These are phyloP conservation scores for Volvox reticuliferus DNA, from an alignment of 139 green algal species.

Conservation along the genomic window DNA sequence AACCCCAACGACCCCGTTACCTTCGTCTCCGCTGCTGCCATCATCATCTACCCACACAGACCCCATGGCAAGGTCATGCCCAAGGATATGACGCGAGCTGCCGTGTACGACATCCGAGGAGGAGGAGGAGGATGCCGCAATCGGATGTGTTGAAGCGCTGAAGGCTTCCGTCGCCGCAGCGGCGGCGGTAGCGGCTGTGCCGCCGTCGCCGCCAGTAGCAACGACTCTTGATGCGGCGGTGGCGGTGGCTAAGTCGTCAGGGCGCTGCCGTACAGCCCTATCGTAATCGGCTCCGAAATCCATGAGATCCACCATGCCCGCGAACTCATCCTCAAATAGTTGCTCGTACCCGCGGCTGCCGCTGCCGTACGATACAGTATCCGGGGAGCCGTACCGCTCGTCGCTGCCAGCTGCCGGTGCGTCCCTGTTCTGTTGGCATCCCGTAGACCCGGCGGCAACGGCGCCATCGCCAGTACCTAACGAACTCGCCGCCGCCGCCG, in stretches of 20 bases:
- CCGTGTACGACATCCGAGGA: background rate
- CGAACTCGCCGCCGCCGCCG: background rate
- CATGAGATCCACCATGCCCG: constrained; percentile 7
- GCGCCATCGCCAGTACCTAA: background rate
- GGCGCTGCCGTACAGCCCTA: background rate
- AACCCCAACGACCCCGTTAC: background rate
- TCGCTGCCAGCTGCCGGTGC: background rate
- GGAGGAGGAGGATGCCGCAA: background rate
- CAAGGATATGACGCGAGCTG: background rate
- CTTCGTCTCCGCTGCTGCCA: background rate
- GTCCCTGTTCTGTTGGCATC: too few relatives aligned
- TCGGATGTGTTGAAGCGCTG: background rate
- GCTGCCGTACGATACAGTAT: background rate
- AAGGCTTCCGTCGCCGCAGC: background rate
- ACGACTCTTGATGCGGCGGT: background rate
- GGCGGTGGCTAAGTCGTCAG: background rate
- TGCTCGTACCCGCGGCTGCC: background rate
- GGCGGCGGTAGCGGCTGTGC: too few relatives aligned
- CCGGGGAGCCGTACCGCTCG: background rate
- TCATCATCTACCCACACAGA: constrained; percentile 35
- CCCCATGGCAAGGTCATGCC: background rate
- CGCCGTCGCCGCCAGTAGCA: background rate
- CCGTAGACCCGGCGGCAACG: background rate
- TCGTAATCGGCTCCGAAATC: constrained; percentile 4
- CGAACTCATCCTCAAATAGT: background rate